These are phyloP conservation scores for Trichoderma gracile DNA, from an alignment of 2,329 filamentous ascomycete genomes.

Conservation along the genomic window DNA sequence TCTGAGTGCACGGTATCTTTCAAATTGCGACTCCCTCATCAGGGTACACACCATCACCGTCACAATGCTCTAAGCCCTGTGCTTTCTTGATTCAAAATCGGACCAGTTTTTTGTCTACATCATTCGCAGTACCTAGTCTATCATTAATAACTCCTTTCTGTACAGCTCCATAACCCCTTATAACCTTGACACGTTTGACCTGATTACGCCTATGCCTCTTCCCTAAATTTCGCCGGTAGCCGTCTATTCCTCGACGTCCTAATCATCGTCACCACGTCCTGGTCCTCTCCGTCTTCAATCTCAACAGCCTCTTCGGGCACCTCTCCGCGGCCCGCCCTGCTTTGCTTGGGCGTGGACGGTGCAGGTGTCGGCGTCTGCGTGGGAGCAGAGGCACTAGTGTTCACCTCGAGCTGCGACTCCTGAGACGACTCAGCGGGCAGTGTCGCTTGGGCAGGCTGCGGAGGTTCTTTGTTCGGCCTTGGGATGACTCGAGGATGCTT, in stretches of 20 bases:
- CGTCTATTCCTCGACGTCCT: constrained; percentile 37
- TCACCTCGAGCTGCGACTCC: neutral
- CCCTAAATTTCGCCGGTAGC: constrained; percentile 41
- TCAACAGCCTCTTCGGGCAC: constrained; percentile 30
- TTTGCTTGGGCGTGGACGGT: constrained; percentile 11
- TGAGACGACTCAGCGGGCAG: neutral
- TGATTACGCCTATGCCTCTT: constrained; percentile 33
- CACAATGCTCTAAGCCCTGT: neutral
- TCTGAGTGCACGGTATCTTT: no score
- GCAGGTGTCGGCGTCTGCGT: neutral
- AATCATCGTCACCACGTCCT: constrained; percentile 37
- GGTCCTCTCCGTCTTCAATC: constrained; percentile 37
- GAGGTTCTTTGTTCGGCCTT: neutral
- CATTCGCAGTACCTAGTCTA: neutral
- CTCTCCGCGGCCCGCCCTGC: neutral
- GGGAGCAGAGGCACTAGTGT: neutral
- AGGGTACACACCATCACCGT: no score
- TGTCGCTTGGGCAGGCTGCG: constrained; percentile 3
- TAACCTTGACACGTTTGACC: neutral
- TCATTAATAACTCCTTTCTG: neutral
- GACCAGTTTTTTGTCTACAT: neutral
- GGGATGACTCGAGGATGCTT: constrained; percentile 38
- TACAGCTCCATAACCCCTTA: neutral
- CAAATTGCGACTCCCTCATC: no score
- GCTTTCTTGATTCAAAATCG: neutral